These are phyloP conservation scores for Chlorella sp. DNA, from an alignment of 139 green algal species.

Conservation along the genomic window DNA sequence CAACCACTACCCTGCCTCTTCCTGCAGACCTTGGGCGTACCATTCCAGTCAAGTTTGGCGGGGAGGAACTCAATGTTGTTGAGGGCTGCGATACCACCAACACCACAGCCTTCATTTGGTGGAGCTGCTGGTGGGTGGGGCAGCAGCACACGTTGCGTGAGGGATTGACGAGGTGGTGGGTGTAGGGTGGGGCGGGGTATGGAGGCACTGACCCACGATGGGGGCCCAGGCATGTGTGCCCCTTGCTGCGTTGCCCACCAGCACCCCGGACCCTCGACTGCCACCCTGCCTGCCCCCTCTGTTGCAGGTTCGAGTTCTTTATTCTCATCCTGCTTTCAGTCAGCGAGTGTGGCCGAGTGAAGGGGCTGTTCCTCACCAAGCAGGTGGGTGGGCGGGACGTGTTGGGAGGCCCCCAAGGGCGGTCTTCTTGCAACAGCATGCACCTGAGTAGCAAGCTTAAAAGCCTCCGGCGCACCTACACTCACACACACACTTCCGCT, in stretches of 20 bases:
- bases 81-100: conserved; percentile 11
- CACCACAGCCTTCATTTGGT: conserved; percentile 24
- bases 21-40: background rate
- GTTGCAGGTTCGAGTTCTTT: conserved; percentile 35
- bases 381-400: background rate
- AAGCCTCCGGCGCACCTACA: too few species aligned
- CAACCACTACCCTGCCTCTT: background rate
- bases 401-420: too few species aligned
- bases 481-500: too few species aligned
- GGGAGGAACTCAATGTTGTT: background rate
- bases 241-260: background rate
- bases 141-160: too few species aligned
- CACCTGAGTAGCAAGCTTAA: too few species aligned
- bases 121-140: background rate
- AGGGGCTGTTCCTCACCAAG: conserved; percentile 18
- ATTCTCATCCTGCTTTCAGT: conserved; percentile 32
- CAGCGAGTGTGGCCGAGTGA: conserved; percentile 2
- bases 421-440: background rate
- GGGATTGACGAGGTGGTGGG: too few species aligned
- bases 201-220: background rate
- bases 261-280: too few species aligned
- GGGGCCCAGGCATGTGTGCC: background rate
- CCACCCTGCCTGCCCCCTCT: background rate
- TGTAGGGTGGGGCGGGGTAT: too few species aligned
- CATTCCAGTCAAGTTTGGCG: background rate